Conservation (phyloP, 108 stramenopile genomes). For the Epithemia pelagica region DNA sequence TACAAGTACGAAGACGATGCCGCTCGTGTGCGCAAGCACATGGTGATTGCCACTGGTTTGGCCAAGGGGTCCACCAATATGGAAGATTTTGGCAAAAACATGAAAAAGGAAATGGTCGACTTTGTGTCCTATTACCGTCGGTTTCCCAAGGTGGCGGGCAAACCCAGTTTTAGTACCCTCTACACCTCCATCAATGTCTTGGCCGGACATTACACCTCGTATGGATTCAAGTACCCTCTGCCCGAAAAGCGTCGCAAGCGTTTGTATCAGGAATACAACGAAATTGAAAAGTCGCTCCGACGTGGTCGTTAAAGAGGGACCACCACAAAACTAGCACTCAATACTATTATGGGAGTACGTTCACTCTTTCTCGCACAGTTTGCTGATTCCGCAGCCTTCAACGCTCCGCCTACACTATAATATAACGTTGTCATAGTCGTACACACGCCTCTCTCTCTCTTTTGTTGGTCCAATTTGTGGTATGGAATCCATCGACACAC, state of each 20-base stretch:
- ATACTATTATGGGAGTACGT: too few species aligned
- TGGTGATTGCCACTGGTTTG: conserved; percentile 79
- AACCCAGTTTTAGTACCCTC: conserved; percentile 89
- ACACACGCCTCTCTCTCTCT: too few species aligned
- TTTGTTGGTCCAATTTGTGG: too few species aligned
- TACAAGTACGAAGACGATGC: conserved; percentile 92
- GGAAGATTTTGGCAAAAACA: conserved; percentile 89
- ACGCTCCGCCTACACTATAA: too few species aligned
- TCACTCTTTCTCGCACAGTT: too few species aligned
- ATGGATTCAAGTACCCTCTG: conserved; percentile 96
- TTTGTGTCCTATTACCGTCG: conserved; percentile 90
- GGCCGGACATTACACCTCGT: conserved; percentile 94
- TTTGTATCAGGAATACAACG: conserved; percentile 93
- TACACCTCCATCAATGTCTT: conserved; percentile 96
- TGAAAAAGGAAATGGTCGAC: conserved; percentile 97
- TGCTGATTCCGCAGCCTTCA: too few species aligned
- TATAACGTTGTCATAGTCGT: too few species aligned
- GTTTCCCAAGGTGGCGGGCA: conserved; percentile 88
- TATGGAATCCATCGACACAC: too few species aligned
- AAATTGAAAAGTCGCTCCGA: conserved; percentile 88
- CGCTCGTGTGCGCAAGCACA: conserved; percentile 84
- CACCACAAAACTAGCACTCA: too few species aligned
- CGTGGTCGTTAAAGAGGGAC: conserved; percentile 78
- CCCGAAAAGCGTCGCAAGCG: conserved; percentile 98
- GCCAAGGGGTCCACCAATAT: conserved; percentile 86